Base-by-base conservation (phyloP, 345 rosid genomes). In the Abelmoschus esculentus region DNA sequence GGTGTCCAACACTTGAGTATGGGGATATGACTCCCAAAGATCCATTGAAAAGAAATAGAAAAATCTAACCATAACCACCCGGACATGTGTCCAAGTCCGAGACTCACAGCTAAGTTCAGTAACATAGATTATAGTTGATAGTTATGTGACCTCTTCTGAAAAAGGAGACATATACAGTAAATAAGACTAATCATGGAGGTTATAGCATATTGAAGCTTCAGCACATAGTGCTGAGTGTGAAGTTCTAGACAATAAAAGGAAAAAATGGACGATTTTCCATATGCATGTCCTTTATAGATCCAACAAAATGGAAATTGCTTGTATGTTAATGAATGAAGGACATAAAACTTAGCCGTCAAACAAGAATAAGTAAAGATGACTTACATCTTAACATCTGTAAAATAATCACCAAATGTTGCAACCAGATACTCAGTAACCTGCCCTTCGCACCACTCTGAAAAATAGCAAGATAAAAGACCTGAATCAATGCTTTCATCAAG, bases 341-440 rank as follows among this genome's bases (percentile, higher is more conserved):
- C 40, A 28, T 34, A 38, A 19, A 31, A 53, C 2, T 3, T 26
- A 53, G 29, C 57, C 26, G 40, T 5, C n/a, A 70, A 7, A 59
- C 19, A 49, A 74, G 68, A 67, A n/a, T 17, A 11, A 59, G 53
- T 36, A 64, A 46, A 75, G 63, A 44, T 49, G 80, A 79, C 97
- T 89, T 85, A 90, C 98, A 89, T 81, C 85, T 92, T 92, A 58
- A 96, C 97, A 87, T 96, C 97, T 60, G 90, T 80, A 72, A 96
- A 96, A 75, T 96, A 96, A 78, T 96, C 99, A 56, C 92, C 89
- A 80, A 90, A 96, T 70, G 98, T 96, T 72, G 96, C 98, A 61
- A 92, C 96, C 4, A 92, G 85, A 80, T 66, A 91, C 84, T 92
- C 98, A 0, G 99, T 90, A 72, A 96, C 98, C 78, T 92, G 96